Conservation (phyloP, 1,284 basidiomycete species). For the Tremellales sp. region DNA sequence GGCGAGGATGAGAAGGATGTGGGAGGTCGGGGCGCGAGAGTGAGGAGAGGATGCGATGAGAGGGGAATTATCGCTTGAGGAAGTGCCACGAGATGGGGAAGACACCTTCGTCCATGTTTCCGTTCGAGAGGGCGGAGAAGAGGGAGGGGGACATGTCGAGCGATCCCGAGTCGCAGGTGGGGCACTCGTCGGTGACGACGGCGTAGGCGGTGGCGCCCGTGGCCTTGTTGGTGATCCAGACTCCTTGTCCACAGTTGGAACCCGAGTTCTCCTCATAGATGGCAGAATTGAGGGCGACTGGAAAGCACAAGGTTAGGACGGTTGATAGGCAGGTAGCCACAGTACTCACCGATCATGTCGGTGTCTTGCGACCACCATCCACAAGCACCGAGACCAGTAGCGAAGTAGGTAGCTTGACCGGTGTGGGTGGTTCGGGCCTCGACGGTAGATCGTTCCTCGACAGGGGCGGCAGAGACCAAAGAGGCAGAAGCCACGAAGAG, state of each 20-base stretch:
- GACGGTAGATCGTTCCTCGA: constrained; percentile 15
- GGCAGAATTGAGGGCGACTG: constrained; percentile 32
- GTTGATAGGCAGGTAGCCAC: background rate
- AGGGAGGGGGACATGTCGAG: constrained; percentile 52
- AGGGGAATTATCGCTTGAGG: constrained; percentile 3
- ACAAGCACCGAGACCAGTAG: constrained; percentile 41
- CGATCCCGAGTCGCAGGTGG: constrained; percentile 47
- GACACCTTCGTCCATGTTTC: constrained; percentile 33
- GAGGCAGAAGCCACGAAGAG: constrained; percentile 24
- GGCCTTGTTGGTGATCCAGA: constrained; percentile 61
- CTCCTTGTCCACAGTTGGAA: constrained; percentile 57
- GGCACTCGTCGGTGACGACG: constrained; percentile 56
- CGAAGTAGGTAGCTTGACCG: constrained; percentile 43
- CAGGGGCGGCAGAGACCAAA: constrained; percentile 22
- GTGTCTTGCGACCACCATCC: constrained; percentile 31
- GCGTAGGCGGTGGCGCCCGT: constrained; percentile 60
- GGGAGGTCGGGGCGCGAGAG: background rate
- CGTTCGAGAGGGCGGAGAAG: constrained; percentile 43
- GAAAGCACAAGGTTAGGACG: constrained; percentile 3
- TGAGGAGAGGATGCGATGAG: background rate
- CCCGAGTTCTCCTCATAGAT: constrained; percentile 24
- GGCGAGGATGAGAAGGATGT: background rate
- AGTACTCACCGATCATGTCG: constrained; percentile 26
- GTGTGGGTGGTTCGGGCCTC: constrained; percentile 20
- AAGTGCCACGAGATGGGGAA: constrained; percentile 9